Percentiles rank a stretch among this genome's conserved stretches.
Conservation (phyloP, 257 asterid genomes). For the Plectranthus barbatus region DNA sequence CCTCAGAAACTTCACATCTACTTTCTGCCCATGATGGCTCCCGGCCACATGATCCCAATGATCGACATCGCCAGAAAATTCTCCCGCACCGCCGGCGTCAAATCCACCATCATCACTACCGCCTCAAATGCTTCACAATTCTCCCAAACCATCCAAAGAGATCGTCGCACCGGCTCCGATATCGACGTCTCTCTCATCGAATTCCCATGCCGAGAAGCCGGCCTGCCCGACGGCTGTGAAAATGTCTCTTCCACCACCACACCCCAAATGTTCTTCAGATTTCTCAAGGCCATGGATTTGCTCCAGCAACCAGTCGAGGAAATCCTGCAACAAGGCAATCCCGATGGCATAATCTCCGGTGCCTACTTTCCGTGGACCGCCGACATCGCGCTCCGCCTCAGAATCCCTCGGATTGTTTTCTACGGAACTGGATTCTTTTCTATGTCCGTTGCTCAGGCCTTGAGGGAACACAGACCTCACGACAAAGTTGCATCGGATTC, state of each 20-base stretch:
- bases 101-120: constrained; percentile 27
- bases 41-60: constrained; percentile 41
- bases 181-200: constrained; percentile 15
- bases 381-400: constrained; percentile 14
- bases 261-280: constrained; percentile 11
- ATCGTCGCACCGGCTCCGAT: constrained; percentile 9
- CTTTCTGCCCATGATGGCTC: too few relatives aligned
- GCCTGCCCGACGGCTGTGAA: constrained; percentile 37
- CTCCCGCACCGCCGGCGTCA: constrained; percentile 19
- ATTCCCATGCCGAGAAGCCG: constrained; percentile 22
- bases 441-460: not conserved
- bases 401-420: constrained; percentile 20
- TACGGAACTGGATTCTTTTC: too few relatives aligned
- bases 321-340: constrained; percentile 14
- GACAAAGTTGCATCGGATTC: too few relatives aligned
- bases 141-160: constrained; percentile 20
- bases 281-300: constrained; percentile 21
- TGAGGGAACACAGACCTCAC: constrained; percentile 17
- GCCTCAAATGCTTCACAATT: constrained; percentile 17
- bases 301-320: constrained; percentile 17
- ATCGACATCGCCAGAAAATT: constrained; percentile 28
- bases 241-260: constrained; percentile 24
- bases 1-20: too few relatives aligned
- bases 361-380: constrained; percentile 24
- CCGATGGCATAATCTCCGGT: constrained; percentile 26